phyloP scores from a whole-genome alignment of 2,329 filamentous ascomycete species.

The Fusarium nisikadoi region DNA sequence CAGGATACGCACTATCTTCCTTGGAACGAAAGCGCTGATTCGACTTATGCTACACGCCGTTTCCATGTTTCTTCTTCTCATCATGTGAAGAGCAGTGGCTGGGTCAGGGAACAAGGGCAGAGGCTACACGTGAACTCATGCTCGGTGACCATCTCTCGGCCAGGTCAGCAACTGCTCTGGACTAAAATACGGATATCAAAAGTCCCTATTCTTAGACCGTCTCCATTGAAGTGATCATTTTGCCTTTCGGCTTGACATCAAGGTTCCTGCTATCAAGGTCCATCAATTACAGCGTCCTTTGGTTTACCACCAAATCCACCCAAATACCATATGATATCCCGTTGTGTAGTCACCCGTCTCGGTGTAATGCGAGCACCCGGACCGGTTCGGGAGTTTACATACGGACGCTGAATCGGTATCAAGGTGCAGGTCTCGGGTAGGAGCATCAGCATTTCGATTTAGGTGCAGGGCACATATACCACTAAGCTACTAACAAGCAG shows the following conservation, averaged over 20 bases:
- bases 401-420: conserved; percentile 23
- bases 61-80: not conserved
- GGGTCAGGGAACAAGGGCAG: not conserved
- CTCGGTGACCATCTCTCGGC: not conserved
- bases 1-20: not conserved
- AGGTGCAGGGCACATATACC: not conserved
- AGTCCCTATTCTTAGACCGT: not conserved
- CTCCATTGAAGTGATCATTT: not conserved
- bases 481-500: not conserved
- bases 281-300: not conserved
- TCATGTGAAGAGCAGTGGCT: not conserved
- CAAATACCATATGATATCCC: conserved; percentile 9
- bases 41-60: not conserved
- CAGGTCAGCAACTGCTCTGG: not conserved
- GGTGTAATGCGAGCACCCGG: conserved; percentile 13
- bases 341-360: conserved; percentile 13
- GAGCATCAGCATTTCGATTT: conserved; percentile 8
- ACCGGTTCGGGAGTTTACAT: conserved; percentile 8
- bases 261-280: conserved; percentile 3
- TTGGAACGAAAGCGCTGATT: not conserved
- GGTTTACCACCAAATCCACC: conserved; percentile 2
- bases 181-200: not conserved
- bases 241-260: not conserved
- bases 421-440: conserved; percentile 30
- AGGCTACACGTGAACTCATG: not conserved